These are phyloP conservation scores for Leucosporidium creatinivorum DNA, from an alignment of 768 basidiomycete species.

Conservation along the genomic window DNA sequence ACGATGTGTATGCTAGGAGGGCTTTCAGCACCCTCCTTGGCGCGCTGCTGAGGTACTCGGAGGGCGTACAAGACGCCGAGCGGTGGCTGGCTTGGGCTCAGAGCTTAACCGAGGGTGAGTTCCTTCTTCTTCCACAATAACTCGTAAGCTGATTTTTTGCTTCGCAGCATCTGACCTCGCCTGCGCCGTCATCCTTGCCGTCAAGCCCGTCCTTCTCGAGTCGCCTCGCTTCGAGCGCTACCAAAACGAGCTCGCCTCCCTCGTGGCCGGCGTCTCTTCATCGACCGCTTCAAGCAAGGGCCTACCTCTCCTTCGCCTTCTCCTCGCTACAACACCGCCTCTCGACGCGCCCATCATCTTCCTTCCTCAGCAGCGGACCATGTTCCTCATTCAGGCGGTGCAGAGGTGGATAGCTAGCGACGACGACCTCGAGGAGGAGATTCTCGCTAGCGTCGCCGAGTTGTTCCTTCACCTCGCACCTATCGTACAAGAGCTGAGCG, in stretches of 20 bases:
- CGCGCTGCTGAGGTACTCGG: constrained; percentile 51
- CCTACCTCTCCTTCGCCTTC: constrained; percentile 58
- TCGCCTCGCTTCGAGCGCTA: constrained; percentile 66
- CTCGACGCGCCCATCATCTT: constrained; percentile 72
- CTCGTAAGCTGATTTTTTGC: background rate
- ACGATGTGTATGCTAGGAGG: constrained; percentile 54
- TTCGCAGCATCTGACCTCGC: constrained; percentile 60
- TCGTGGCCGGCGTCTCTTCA: constrained; percentile 59
- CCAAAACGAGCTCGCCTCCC: constrained; percentile 84
- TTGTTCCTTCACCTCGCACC: constrained; percentile 71
- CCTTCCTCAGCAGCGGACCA: constrained; percentile 71
- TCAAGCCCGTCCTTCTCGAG: constrained; percentile 60
- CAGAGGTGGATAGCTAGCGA: constrained; percentile 67
- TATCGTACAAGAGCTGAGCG: constrained; percentile 75
- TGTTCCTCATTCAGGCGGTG: constrained; percentile 77
- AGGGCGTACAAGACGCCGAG: constrained; percentile 60
- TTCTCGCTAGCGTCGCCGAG: constrained; percentile 36
- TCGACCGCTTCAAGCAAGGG: constrained; percentile 62
- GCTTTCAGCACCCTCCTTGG: constrained; percentile 56
- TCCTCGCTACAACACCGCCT: constrained; percentile 67
- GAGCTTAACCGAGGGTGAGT: constrained; percentile 41
- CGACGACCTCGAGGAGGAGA: constrained; percentile 56
- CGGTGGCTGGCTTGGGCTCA: constrained; percentile 67
- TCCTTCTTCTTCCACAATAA: background rate
- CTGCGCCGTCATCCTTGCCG: constrained; percentile 57